Percentiles rank a stretch among this genome's conserved stretches.
phyloP scores from a whole-genome alignment of 2,329 filamentous ascomycete species.

The Pleomassaria siparia region DNA sequence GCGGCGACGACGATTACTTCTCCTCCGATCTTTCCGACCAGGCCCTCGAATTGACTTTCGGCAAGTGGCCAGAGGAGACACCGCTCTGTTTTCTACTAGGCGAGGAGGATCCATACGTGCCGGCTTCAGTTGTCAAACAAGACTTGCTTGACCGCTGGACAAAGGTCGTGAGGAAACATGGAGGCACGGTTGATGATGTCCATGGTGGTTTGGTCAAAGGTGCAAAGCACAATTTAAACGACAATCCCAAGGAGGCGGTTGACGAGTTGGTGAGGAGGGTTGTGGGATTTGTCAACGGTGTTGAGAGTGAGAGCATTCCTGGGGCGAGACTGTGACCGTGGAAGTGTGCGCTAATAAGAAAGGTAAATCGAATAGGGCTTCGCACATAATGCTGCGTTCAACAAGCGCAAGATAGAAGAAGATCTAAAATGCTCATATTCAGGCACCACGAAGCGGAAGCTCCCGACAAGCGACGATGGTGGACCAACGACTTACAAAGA shows the following conservation, averaged over 20 bases:
- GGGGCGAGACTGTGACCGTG: background rate
- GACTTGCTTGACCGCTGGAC: conserved; percentile 62
- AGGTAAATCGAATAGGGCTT: no score
- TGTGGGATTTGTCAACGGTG: conserved; percentile 48
- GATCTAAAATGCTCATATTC: no score
- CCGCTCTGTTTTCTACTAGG: conserved; percentile 67
- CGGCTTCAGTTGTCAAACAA: conserved; percentile 58
- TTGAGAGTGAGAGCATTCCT: conserved; percentile 4
- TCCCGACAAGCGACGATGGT: no score
- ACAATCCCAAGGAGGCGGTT: conserved; percentile 50
- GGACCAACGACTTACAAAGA: no score
- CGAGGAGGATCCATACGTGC: conserved; percentile 67
- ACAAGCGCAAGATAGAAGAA: no score
- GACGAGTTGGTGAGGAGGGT: conserved; percentile 55
- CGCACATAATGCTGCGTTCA: no score
- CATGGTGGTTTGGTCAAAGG: conserved; percentile 53
- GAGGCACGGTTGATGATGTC: conserved; percentile 51
- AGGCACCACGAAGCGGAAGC: no score
- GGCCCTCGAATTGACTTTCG: conserved; percentile 65
- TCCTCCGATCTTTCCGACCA: conserved; percentile 71
- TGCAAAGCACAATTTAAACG: conserved; percentile 56
- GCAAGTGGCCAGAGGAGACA: conserved; percentile 52
- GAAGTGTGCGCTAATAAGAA: no score
- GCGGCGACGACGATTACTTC: conserved; percentile 84
- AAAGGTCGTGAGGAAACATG: conserved; percentile 44